Evolutionary conservation across 371 early-diverging fungal genomes (phyloP).

Genomic region (Lichtheimia corymbifera): DNA sequence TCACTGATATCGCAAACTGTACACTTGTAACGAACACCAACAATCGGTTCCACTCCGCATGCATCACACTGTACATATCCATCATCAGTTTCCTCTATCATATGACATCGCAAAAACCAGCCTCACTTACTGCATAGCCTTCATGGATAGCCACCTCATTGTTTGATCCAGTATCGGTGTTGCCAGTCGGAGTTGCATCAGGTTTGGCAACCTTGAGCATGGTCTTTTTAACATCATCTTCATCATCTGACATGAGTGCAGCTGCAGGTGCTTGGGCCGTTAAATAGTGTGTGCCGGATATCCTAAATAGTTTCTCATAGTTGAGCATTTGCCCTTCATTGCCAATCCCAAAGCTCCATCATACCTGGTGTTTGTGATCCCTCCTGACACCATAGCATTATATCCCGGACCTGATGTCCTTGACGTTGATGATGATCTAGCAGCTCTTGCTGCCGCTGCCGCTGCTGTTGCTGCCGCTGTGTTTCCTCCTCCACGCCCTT

Average conservation of each 20-base stretch:
- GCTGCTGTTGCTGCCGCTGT: slow-evolving; percentile 8
- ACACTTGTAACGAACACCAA: slow-evolving; percentile 63
- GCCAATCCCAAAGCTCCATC: slow-evolving; percentile 1
- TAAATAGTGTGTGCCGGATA: slow-evolving; percentile 63
- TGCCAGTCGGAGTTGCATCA: background rate
- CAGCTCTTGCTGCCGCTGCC: background rate
- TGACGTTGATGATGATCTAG: slow-evolving; percentile 19
- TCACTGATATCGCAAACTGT: slow-evolving; percentile 57
- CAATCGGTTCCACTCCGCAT: slow-evolving; percentile 65
- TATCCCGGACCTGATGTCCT: slow-evolving; percentile 41
- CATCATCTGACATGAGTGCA: slow-evolving; percentile 66
- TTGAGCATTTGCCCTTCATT: slow-evolving; percentile 11
- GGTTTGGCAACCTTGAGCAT: slow-evolving; percentile 42
- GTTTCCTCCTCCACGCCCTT: too few relatives aligned
- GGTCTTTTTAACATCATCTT: slow-evolving; percentile 58
- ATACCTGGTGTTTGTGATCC: slow-evolving; percentile 30
- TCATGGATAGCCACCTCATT: slow-evolving; percentile 42
- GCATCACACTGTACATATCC: slow-evolving; percentile 49
- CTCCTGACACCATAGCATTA: slow-evolving; percentile 45
- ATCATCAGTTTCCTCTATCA: background rate
- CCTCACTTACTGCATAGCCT: slow-evolving; percentile 57
- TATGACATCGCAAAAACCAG: background rate
- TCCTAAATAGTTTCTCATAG: slow-evolving; percentile 24
- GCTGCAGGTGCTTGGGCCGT: slow-evolving; percentile 53
- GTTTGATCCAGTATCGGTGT: background rate